Evolutionary conservation across 306 rosid species (phyloP).

Genomic region (Trichosanthes truncata): DNA sequence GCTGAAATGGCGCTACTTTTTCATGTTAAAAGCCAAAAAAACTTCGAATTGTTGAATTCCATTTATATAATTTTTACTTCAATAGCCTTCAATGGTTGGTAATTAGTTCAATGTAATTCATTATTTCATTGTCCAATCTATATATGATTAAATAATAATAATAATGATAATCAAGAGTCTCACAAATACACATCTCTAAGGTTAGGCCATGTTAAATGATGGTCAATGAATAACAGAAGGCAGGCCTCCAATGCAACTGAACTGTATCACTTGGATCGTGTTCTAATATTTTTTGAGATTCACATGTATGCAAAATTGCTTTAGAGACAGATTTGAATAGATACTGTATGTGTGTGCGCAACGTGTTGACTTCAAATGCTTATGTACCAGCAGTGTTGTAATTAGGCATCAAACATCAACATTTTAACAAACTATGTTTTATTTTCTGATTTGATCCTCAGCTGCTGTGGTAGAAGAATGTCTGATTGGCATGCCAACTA

Average conservation of each 20-base stretch:
- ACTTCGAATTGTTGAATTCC: not conserved
- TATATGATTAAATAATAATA: too few species aligned
- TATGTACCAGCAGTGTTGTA: not conserved
- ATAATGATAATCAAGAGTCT: too few species aligned
- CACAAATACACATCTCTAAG: not conserved
- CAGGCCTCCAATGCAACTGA: not conserved
- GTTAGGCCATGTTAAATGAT: not conserved
- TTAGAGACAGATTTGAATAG: not conserved
- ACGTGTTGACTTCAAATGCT: not conserved
- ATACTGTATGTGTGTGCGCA: not conserved
- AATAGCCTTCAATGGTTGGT: not conserved
- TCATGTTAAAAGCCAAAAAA: not conserved
- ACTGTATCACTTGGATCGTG: not conserved
- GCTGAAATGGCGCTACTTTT: not conserved
- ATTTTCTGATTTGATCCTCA: slow-evolving; percentile 4
- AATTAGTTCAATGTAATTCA: not conserved
- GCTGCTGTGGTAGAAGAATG: not conserved
- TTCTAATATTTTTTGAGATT: not conserved
- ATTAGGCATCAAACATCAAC: not conserved
- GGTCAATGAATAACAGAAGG: not conserved
- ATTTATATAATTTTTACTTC: not conserved
- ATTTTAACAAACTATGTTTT: not conserved
- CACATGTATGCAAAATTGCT: not conserved
- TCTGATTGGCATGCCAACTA: not conserved
- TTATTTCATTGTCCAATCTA: not conserved